Evolutionary conservation across 2,329 filamentous ascomycete genomes (phyloP).

Genomic region (Diplodia corticola): DNA sequence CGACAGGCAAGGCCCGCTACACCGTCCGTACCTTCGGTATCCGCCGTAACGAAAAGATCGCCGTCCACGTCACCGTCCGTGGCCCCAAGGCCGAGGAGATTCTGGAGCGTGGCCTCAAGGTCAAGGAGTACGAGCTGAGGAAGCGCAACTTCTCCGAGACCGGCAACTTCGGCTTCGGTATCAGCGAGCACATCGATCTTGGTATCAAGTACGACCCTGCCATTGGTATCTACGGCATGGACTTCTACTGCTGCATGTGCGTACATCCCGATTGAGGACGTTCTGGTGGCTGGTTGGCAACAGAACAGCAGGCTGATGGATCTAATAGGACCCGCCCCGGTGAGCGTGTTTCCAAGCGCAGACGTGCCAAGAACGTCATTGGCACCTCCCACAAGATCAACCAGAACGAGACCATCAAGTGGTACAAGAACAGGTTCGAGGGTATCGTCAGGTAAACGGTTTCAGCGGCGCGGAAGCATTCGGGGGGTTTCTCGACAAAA

Average conservation of each 20-base stretch:
- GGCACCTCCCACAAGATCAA: slow-evolving; percentile 90
- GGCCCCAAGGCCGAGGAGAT: slow-evolving; percentile 99
- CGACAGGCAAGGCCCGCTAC: slow-evolving; percentile 95
- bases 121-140: slow-evolving; percentile 99
- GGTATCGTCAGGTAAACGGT: slow-evolving; percentile 92
- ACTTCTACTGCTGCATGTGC: slow-evolving; percentile 99
- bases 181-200: slow-evolving; percentile 99
- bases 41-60: slow-evolving; percentile 99
- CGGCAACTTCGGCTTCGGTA: slow-evolving; percentile 99
- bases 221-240: slow-evolving; percentile 98
- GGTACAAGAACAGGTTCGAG: slow-evolving; percentile 96
- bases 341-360: slow-evolving; percentile 95
- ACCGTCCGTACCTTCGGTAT: slow-evolving; percentile 99
- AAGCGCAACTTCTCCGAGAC: slow-evolving; percentile 99
- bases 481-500: slow-evolving; percentile 33
- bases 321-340: slow-evolving; percentile 79
- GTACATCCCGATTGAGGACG: slow-evolving; percentile 45
- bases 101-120: slow-evolving; percentile 99
- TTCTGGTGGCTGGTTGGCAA: background rate
- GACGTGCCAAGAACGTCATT: slow-evolving; percentile 83
- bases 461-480: slow-evolving; percentile 26
- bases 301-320: slow-evolving; percentile 31
- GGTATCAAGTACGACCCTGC: slow-evolving; percentile 99
- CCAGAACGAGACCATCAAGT: slow-evolving; percentile 94
- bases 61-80: slow-evolving; percentile 98